These are phyloP conservation scores for Plantago coronopus DNA, from an alignment of 305 asterid species.

Conservation along the genomic window DNA sequence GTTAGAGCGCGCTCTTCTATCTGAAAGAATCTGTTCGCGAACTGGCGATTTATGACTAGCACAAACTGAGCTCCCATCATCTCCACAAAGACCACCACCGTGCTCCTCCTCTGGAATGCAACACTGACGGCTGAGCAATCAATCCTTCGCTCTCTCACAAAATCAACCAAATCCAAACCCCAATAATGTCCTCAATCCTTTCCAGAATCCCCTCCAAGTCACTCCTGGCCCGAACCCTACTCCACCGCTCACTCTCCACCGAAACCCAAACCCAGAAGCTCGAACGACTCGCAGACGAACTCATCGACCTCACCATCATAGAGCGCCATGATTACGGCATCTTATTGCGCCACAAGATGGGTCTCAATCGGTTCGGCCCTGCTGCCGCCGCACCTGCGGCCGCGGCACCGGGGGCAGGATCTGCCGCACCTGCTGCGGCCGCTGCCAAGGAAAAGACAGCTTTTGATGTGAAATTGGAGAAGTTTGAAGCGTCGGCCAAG, in stretches of 20 bases:
- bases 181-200: too few relatives aligned
- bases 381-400: background rate
- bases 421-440: background rate
- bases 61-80: too few relatives aligned
- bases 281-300: conserved; percentile 71
- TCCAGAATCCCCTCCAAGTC: conserved; percentile 33
- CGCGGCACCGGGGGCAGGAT: background rate
- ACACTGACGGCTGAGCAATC: too few relatives aligned
- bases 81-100: too few relatives aligned
- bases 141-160: too few relatives aligned
- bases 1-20: too few relatives aligned
- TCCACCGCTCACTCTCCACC: conserved; percentile 32
- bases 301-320: conserved; percentile 54
- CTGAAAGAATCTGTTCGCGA: too few relatives aligned
- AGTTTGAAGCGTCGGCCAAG: conserved; percentile 4
- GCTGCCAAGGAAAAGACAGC: conserved; percentile 2
- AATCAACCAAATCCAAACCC: too few relatives aligned
- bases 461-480: conserved; percentile 2
- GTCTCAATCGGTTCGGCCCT: background rate
- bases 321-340: conserved; percentile 73
- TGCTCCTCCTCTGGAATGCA: too few relatives aligned
- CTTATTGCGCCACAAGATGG: conserved; percentile 23
- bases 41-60: too few relatives aligned
- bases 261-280: conserved; percentile 54
- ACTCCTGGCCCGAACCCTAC: conserved; percentile 34